Evolutionary conservation across 2,329 filamentous ascomycete species (phyloP).

Genomic region (Onygena corvina): DNA sequence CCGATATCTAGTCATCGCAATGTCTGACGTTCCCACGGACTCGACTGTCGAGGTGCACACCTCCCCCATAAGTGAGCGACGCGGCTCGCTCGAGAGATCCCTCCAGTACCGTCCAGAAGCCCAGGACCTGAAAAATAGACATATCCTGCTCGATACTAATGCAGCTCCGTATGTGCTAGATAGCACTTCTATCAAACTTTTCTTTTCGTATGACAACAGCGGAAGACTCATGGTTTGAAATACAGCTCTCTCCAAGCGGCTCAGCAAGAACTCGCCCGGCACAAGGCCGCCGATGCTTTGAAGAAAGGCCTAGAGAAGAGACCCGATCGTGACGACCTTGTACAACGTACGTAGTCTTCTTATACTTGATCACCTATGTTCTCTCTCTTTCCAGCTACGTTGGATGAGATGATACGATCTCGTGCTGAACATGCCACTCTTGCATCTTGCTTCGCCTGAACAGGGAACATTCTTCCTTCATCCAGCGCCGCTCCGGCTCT

Average conservation of each 20-base stretch:
- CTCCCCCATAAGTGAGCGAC: conserved; percentile 40
- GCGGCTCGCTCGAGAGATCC: conserved; percentile 61
- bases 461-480: conserved; percentile 77
- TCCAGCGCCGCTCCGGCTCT: conserved; percentile 66
- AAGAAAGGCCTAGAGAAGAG: conserved; percentile 53
- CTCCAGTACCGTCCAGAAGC: conserved; percentile 56
- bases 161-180: conserved; percentile 48
- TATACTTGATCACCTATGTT: conserved; percentile 5
- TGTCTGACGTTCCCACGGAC: conserved; percentile 3
- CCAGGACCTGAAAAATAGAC: conserved; percentile 55
- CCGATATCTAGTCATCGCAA: neutral
- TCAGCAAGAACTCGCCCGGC: conserved; percentile 52
- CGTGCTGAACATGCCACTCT: conserved; percentile 10
- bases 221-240: neutral
- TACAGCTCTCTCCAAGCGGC: conserved; percentile 43
- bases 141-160: conserved; percentile 56
- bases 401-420: neutral
- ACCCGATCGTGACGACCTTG: conserved; percentile 59
- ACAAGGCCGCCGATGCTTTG: conserved; percentile 49
- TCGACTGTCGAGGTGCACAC: conserved; percentile 45
- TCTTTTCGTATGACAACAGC: neutral
- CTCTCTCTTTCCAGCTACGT: conserved; percentile 7
- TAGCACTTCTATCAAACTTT: neutral
- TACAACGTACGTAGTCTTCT: conserved; percentile 54
- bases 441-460: neutral